These are phyloP conservation scores for Hypomyces perniciosus DNA, from an alignment of 2,329 filamentous ascomycete genomes.

Conservation along the genomic window DNA sequence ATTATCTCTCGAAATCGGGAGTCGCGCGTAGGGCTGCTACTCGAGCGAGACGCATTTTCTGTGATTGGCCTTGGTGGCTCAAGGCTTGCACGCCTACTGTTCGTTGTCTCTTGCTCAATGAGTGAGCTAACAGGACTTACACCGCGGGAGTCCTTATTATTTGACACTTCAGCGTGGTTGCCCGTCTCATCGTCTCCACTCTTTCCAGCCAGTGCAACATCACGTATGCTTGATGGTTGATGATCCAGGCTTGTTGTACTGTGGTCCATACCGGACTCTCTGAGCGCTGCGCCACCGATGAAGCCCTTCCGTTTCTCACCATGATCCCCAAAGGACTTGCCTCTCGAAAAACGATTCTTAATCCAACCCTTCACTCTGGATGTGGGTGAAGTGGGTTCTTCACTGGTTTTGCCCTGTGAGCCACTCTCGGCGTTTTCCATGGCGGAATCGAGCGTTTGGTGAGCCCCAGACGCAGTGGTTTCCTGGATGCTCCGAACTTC, in stretches of 20 bases:
- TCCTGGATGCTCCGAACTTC: not conserved
- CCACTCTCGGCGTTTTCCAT: not conserved
- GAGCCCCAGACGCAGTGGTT: constrained; percentile 5
- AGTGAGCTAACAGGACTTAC: constrained; percentile 32
- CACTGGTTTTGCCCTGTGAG: constrained; percentile 1
- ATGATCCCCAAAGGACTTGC: constrained; percentile 35
- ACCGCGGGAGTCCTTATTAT: constrained; percentile 25
- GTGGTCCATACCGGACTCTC: constrained; percentile 36
- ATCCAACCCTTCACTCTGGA: constrained; percentile 49
- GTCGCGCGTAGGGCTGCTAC: constrained; percentile 48
- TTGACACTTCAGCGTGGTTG: constrained; percentile 11
- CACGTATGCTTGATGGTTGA: constrained; percentile 38
- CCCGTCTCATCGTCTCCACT: constrained; percentile 19
- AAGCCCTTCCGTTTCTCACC: constrained; percentile 36
- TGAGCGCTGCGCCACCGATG: constrained; percentile 45
- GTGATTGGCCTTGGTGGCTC: constrained; percentile 34
- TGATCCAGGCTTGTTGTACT: constrained; percentile 40
- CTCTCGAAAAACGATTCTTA: constrained; percentile 45
- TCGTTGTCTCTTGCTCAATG: not conserved
- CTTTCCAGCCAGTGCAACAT: constrained; percentile 41
- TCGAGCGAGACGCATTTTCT: constrained; percentile 29
- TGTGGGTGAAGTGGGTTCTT: constrained; percentile 25
- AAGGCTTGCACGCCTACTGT: constrained; percentile 20
- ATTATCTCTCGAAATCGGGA: constrained; percentile 57
- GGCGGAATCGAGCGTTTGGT: not conserved